Conservation (phyloP, 202 grass and related monocot species). For the Zizania palustris region DNA sequence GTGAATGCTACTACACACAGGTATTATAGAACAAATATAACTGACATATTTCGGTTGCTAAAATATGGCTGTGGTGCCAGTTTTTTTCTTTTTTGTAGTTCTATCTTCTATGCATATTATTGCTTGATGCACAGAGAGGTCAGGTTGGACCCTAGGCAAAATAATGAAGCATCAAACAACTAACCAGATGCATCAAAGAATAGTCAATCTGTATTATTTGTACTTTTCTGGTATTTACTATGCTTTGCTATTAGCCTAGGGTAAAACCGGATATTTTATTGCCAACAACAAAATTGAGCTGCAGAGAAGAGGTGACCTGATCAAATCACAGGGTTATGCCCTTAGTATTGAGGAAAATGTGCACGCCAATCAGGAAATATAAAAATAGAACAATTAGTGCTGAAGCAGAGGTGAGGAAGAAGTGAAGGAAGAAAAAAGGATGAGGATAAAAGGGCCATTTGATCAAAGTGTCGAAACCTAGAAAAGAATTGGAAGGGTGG, state of each 20-base stretch:
- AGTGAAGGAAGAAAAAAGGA: neutral
- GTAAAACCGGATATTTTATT: neutral
- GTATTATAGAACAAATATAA: neutral
- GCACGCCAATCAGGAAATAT: neutral
- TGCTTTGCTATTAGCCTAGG: neutral
- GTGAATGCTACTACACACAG: neutral
- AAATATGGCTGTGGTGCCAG: conserved; percentile 2
- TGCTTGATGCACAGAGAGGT: neutral
- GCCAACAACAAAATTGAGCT: neutral
- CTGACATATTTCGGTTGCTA: neutral
- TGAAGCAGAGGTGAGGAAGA: neutral
- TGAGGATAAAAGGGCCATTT: neutral
- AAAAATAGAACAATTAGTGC: neutral
- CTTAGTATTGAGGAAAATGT: conserved; percentile 8
- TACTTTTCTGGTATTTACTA: conserved; percentile 7
- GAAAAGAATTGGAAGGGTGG: neutral
- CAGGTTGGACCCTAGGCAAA: conserved; percentile 15
- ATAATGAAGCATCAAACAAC: conserved; percentile 29
- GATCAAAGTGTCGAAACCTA: neutral
- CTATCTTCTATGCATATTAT: neutral
- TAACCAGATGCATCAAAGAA: conserved; percentile 14
- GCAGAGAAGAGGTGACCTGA: neutral
- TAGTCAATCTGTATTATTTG: neutral
- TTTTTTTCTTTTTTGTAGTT: conserved; percentile 4
- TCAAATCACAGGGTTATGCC: neutral